Percentiles rank a stretch among this genome's conserved stretches.
Conservation (phyloP, 257 asterid genomes). For the Solanum neorickii region DNA sequence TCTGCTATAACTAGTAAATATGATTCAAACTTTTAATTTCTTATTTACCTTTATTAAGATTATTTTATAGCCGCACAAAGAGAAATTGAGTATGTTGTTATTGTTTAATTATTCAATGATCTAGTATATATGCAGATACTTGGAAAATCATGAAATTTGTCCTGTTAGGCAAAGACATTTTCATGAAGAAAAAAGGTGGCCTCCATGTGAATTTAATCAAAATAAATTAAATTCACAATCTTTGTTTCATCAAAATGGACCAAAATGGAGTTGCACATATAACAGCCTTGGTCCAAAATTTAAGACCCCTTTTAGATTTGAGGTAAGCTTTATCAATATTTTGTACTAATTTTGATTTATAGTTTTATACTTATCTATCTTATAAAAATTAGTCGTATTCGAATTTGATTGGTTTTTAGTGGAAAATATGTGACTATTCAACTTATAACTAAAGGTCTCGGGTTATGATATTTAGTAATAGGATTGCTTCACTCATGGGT, state of each 20-base stretch:
- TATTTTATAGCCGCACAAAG: background rate
- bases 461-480: background rate
- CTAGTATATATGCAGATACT: background rate
- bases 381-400: background rate
- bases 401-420: background rate
- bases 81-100: background rate
- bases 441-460: too few relatives aligned
- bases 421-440: background rate
- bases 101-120: background rate
- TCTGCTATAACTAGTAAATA: background rate
- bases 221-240: slow-evolving; percentile 6
- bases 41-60: background rate
- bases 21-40: too few relatives aligned
- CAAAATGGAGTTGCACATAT: slow-evolving; percentile 11
- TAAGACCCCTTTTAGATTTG: slow-evolving; percentile 11
- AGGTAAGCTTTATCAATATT: slow-evolving; percentile 13
- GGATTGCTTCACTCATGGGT: background rate
- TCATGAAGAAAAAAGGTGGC: slow-evolving; percentile 61
- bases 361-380: background rate
- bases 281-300: slow-evolving; percentile 5
- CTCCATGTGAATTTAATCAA: slow-evolving; percentile 25
- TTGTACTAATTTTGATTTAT: background rate
- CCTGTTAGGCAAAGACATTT: slow-evolving; percentile 34
- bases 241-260: background rate
- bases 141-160: background rate